Evolutionary conservation across 768 basidiomycete species (phyloP), one percentile per base, ranked within the genome.

Genomic region (Phanerochaete sordida): DNA sequence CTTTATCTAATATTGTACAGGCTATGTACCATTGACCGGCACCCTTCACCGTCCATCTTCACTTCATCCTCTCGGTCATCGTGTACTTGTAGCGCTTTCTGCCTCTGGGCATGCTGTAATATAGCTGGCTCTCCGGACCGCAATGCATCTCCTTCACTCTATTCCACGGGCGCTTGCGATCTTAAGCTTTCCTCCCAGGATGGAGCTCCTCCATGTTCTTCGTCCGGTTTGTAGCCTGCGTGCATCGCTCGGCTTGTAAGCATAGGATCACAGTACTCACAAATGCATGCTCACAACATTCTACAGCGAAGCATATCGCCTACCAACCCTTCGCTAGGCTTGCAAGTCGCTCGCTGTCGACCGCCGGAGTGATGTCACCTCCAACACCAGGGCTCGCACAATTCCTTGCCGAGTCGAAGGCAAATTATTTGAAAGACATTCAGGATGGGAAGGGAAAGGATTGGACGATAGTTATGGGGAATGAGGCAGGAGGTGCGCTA

Each of bases 381-480:
- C 33, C 53, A 1, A 8, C 35, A 2, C 16, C 8, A 24, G 37
- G 53, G 7, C 58, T 61, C 2, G 58, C 59, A 16, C 49, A 61
- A 1, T 69, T 68, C 55, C 43, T 66, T 7, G 30, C 46, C 23
- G 33, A 51, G 4, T 63, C 39, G 59, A 92, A 90, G 70, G 68
- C 75, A 26, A 74, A 70, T 26, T 97, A 91, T 67, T 72, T 95
- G 23, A 69, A 66, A 19, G 89, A 86, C 51, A 66, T 86, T 19
- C 69, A 75, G 26, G 74, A 74, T 1, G 76, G 76, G 1, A 78
- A 79, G 43, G 81, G 77, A 0, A 64, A 70, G 6, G 82, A 85
- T 49, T 98, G 95, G 95, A 88, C 84, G 0, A 79, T 97, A 5
- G 89, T 87, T 0, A 91, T 95, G 87, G 95, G 96, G 0, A 99